phyloP scores from a whole-genome alignment of 331 rosid species.

The Pyracantha coccinea region DNA sequence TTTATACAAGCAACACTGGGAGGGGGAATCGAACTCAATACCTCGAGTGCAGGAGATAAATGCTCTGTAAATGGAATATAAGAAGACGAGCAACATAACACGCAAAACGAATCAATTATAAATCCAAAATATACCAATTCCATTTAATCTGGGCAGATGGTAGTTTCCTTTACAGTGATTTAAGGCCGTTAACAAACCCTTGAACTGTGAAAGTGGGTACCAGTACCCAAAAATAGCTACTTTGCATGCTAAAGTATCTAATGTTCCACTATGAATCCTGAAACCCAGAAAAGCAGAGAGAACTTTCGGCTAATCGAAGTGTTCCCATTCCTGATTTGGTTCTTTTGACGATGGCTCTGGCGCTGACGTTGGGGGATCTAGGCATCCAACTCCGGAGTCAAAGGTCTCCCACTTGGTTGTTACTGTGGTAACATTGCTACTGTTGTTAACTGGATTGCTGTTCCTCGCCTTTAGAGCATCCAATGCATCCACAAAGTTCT shows the following conservation, averaged over 20 bases:
- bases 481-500: conserved; percentile 51
- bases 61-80: too few species aligned
- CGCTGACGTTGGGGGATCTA: conserved; percentile 50
- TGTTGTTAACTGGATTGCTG: conserved; percentile 37
- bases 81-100: neutral
- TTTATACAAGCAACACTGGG: too few species aligned
- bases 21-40: too few species aligned
- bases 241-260: conserved; percentile 11
- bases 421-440: conserved; percentile 44
- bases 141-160: neutral
- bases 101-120: neutral
- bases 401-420: conserved; percentile 60
- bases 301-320: conserved; percentile 32
- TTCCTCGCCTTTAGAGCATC: conserved; percentile 53
- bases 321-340: conserved; percentile 42
- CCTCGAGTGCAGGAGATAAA: too few species aligned
- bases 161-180: neutral
- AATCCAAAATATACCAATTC: neutral
- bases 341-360: conserved; percentile 41
- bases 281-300: neutral
- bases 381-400: conserved; percentile 61
- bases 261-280: neutral
- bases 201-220: conserved; percentile 15
- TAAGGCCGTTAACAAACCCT: conserved; percentile 1
- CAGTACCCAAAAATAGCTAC: conserved; percentile 10